Conservation (phyloP, 2,329 filamentous ascomycete genomes). For the Pseudopyricularia cyperi region DNA sequence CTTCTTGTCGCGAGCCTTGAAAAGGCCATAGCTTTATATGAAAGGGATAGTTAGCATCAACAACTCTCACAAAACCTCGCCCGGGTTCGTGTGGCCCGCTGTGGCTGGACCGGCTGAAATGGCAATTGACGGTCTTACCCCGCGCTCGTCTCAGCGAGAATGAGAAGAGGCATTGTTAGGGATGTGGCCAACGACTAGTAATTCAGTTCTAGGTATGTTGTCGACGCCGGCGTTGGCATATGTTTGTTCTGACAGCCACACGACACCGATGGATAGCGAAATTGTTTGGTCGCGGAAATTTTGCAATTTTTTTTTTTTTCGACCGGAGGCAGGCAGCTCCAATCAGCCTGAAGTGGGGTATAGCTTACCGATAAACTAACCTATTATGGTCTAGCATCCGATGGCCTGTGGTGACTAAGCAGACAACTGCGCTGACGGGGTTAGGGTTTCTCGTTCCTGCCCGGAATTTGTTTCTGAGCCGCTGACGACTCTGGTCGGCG, state of each 20-base stretch:
- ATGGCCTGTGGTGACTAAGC: background rate
- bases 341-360: background rate
- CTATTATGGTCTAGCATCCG: background rate
- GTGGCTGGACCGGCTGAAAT: background rate
- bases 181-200: conserved; percentile 1
- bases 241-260: background rate
- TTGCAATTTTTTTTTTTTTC: conserved; percentile 10
- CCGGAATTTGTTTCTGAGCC: background rate
- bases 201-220: background rate
- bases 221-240: background rate
- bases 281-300: conserved; percentile 8
- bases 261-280: conserved; percentile 6
- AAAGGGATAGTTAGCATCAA: conserved; percentile 15
- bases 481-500: background rate
- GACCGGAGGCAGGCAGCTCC: background rate
- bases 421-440: background rate
- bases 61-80: background rate
- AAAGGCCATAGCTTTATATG: conserved; percentile 73
- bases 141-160: conserved; percentile 87
- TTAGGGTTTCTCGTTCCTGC: background rate
- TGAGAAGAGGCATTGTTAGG: conserved; percentile 70
- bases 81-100: background rate
- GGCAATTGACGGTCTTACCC: conserved; percentile 28
- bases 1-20: conserved; percentile 99
- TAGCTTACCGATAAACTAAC: background rate